A percentile compares a stretch with the other conserved stretches of the same genome.
These are phyloP conservation scores for Phaseolus coccineus DNA, from an alignment of 331 rosid species.

Conservation along the genomic window DNA sequence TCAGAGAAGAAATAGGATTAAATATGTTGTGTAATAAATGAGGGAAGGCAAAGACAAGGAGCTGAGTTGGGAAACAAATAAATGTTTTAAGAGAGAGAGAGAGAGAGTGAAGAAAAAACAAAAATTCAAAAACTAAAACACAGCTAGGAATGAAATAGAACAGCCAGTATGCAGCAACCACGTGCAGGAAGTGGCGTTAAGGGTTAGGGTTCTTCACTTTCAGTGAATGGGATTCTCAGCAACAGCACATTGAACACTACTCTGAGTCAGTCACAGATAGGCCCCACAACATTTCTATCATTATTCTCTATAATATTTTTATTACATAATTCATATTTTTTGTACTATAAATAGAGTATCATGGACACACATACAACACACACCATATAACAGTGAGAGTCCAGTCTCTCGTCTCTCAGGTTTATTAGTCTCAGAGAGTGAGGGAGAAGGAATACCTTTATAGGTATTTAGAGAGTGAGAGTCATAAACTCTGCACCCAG, in stretches of 20 bases:
- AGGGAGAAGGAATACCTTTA: neutral
- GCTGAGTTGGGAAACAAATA: neutral
- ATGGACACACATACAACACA: slow-evolving; percentile 7
- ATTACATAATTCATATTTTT: neutral
- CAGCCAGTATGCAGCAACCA: slow-evolving; percentile 36
- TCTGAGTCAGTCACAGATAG: neutral
- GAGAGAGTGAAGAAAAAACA: too few species aligned
- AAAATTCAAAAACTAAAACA: neutral
- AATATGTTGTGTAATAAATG: neutral
- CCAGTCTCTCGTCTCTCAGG: too few species aligned
- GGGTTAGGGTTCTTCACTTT: slow-evolving; percentile 25
- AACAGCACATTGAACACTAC: neutral
- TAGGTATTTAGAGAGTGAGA: slow-evolving; percentile 19
- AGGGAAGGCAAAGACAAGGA: neutral
- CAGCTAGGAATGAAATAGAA: neutral
- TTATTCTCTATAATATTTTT: neutral
- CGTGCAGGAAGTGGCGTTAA: slow-evolving; percentile 51
- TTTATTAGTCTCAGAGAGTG: neutral
- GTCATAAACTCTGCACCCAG: slow-evolving; percentile 15
- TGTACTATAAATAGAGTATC: slow-evolving; percentile 29
- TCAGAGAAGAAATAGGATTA: neutral
- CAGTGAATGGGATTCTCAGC: slow-evolving; percentile 18
- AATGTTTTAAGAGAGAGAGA: neutral
- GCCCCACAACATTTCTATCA: slow-evolving; percentile 23
- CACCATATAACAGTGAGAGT: slow-evolving; percentile 39